Evolutionary conservation across 345 rosid species (phyloP).

Genomic region (Trapa incisa): DNA sequence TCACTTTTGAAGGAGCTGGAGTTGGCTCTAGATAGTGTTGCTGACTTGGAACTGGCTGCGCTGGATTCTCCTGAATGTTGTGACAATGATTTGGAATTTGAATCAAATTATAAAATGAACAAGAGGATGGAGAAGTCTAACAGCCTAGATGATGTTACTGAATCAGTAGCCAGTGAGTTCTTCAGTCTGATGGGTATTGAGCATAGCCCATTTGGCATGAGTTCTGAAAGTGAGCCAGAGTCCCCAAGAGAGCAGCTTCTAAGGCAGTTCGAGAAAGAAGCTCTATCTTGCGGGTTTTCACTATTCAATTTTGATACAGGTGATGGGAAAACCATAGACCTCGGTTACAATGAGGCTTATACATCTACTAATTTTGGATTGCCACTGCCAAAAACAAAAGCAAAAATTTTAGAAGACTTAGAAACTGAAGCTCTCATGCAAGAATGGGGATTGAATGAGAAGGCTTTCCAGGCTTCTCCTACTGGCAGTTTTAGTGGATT

Average conservation of each 20-base stretch:
- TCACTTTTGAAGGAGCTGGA: slow-evolving; percentile 66
- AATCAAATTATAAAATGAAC: slow-evolving; percentile 20
- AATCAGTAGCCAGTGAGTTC: slow-evolving; percentile 68
- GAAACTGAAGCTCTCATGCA: slow-evolving; percentile 86
- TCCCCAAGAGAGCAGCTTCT: slow-evolving; percentile 86
- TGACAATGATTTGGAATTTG: slow-evolving; percentile 23
- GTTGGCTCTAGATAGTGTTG: slow-evolving; percentile 46
- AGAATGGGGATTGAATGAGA: slow-evolving; percentile 80
- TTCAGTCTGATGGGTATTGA: slow-evolving; percentile 72
- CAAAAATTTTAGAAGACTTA: slow-evolving; percentile 57
- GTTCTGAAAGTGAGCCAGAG: slow-evolving; percentile 79
- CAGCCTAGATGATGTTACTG: slow-evolving; percentile 43
- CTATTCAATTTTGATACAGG: slow-evolving; percentile 43
- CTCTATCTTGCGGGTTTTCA: slow-evolving; percentile 47
- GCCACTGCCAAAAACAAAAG: slow-evolving; percentile 43
- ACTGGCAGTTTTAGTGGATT: slow-evolving; percentile 31
- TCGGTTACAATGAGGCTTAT: slow-evolving; percentile 22
- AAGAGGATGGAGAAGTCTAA: slow-evolving; percentile 24
- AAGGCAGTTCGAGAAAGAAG: slow-evolving; percentile 80
- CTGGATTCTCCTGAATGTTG: slow-evolving; percentile 43
- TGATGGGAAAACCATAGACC: slow-evolving; percentile 25
- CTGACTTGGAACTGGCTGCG: slow-evolving; percentile 44
- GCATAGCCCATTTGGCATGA: slow-evolving; percentile 55
- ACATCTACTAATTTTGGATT: slow-evolving; percentile 37
- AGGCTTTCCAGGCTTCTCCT: slow-evolving; percentile 63